Base-by-base conservation (phyloP, 805 yeast genomes). In the Pichia pseudocactophila region DNA sequence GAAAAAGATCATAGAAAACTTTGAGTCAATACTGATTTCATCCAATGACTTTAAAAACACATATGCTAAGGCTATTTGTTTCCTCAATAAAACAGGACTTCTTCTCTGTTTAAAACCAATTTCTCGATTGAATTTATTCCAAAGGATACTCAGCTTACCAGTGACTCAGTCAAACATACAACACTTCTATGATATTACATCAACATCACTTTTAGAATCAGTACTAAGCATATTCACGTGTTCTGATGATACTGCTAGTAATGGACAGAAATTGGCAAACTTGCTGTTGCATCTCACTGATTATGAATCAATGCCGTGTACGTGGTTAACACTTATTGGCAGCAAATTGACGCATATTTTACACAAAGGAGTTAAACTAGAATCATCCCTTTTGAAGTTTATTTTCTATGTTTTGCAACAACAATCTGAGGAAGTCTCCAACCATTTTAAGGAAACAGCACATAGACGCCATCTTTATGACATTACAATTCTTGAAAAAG, bases 241-340 rank as follows among this genome's bases (percentile, higher is more conserved):
- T 32, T 30, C 16, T 3, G 15, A 30, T 2, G 20, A 12, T 19
- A 16, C 37, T 27, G 30, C 13, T 6, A 32, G 10, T 17, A 27
- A 17, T 7, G 40, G 44, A 30, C 22, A 19, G 3, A 30, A 42
- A 15, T 39, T 36, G n/a, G 20, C 27, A 7, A 18, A 35, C 16
- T 34, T 42, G 17, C 19, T 46, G 12, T 5, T 15, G 10, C 19
- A 34, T 3, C 18, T 47, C 19, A 37, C 36, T 13, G 13, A 33
- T 5, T 10, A 38, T 15, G 39, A 42, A 27, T 18, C 13, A 12
- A 34, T 46, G 8, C 36, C 44, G 2, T 34, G 35, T 12, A 33
- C 32, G 11, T 46, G 49, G 49, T 27, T 36, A 4, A 7, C 18
- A 2, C 34, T 30, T 30, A 34, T 46, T 16, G 31, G 45, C 1